Percentiles rank a stretch among this genome's conserved stretches.
Evolutionary conservation across 176 grass and related monocot genomes (phyloP).

Genomic region (Miscanthus lutarioriparius): DNA sequence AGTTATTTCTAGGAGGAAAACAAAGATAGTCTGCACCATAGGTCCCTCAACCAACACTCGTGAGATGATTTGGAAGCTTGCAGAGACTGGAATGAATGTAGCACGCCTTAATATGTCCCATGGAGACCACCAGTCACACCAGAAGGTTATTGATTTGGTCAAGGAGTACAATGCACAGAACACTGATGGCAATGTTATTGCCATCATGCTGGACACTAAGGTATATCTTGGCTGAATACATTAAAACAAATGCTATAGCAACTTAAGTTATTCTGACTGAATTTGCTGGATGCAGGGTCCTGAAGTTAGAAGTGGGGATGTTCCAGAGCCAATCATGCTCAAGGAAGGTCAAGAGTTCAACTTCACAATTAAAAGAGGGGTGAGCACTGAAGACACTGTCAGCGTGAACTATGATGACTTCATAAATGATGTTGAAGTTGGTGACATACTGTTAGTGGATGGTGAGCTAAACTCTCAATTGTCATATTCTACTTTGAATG

Average conservation of each 20-base stretch:
- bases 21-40: conserved; percentile 99
- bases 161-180: conserved; percentile 87
- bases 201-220: conserved; percentile 99
- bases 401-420: conserved; percentile 98
- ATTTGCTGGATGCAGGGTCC: conserved; percentile 66
- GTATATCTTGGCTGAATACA: conserved; percentile 34
- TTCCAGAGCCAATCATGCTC: conserved; percentile 85
- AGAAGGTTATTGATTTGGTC: conserved; percentile 94
- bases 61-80: conserved; percentile 97
- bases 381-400: conserved; percentile 80
- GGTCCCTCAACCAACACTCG: conserved; percentile 84
- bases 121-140: conserved; percentile 91
- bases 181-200: conserved; percentile 71
- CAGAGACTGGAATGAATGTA: conserved; percentile 91
- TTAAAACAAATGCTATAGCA: background rate
- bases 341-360: conserved; percentile 85
- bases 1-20: conserved; percentile 51
- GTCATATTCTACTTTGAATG: conserved; percentile 3
- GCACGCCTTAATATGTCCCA: conserved; percentile 97
- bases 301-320: conserved; percentile 98
- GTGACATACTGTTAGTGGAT: conserved; percentile 91
- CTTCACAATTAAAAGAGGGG: conserved; percentile 87
- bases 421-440: conserved; percentile 94
- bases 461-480: conserved; percentile 62
- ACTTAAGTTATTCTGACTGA: conserved; percentile 21